Evolutionary conservation across 1,284 basidiomycete genomes (phyloP).

Genomic region (Vanrija sp.): DNA sequence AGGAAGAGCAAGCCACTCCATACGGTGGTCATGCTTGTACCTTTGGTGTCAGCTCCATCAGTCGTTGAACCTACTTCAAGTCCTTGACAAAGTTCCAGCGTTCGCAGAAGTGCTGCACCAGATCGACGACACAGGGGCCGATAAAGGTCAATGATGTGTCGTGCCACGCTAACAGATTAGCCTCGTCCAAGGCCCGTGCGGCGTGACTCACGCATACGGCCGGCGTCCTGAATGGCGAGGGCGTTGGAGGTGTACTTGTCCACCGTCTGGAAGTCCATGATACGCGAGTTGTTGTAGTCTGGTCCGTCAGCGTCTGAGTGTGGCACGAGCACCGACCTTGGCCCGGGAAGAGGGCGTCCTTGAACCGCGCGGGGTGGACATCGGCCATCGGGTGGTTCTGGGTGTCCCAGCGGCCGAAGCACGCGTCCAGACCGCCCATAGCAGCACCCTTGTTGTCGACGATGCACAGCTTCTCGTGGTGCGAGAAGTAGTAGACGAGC

Average conservation of each 20-base stretch:
- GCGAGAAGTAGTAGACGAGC: conserved; percentile 47
- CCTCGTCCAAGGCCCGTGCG: too few species aligned
- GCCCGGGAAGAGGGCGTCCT: conserved; percentile 79
- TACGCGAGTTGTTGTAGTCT: conserved; percentile 76
- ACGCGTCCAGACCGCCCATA: conserved; percentile 75
- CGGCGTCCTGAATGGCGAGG: conserved; percentile 64
- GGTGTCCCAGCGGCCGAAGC: conserved; percentile 94
- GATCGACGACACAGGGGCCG: conserved; percentile 78
- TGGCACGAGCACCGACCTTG: conserved; percentile 51
- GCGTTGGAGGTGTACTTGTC: conserved; percentile 71
- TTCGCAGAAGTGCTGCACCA: conserved; percentile 86
- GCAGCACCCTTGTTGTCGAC: conserved; percentile 76
- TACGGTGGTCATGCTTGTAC: conserved; percentile 53
- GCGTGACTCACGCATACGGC: conserved; percentile 52
- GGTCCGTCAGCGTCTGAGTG: neutral
- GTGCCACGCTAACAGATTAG: conserved; percentile 44
- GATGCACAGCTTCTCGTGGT: conserved; percentile 55
- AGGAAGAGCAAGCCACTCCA: conserved; percentile 78
- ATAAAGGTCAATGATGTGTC: conserved; percentile 66
- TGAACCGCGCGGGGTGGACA: conserved; percentile 79
- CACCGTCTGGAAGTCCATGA: conserved; percentile 58
- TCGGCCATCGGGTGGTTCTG: conserved; percentile 75
- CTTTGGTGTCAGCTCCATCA: conserved; percentile 22
- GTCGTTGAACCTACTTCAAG: neutral
- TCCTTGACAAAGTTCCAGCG: conserved; percentile 49